These are phyloP conservation scores for Glutinoglossum americanum DNA, from an alignment of 495 filamentous ascomycete species.

Conservation along the genomic window DNA sequence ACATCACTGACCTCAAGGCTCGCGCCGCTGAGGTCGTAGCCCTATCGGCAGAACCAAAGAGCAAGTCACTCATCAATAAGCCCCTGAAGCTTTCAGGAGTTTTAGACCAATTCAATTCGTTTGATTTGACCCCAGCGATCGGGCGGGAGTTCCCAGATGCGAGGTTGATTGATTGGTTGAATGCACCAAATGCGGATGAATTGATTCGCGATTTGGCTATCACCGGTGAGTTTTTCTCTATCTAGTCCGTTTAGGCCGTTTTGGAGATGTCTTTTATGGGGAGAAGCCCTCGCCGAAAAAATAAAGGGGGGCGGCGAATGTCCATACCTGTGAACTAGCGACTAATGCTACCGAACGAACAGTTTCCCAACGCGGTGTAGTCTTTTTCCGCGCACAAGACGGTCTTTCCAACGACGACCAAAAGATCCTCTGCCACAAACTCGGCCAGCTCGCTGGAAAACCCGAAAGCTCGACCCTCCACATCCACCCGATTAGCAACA, in stretches of 20 bases:
- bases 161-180: slow-evolving; percentile 36
- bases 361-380: slow-evolving; percentile 66
- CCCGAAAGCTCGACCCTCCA: slow-evolving; percentile 44
- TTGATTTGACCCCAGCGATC: slow-evolving; percentile 46
- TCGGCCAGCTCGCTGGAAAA: slow-evolving; percentile 46
- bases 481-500: slow-evolving; percentile 50
- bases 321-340: no score
- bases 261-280: no score
- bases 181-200: slow-evolving; percentile 41
- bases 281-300: no score
- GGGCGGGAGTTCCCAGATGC: slow-evolving; percentile 40
- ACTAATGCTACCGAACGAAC: background rate
- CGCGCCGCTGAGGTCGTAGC: background rate
- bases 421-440: slow-evolving; percentile 42
- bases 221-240: slow-evolving; percentile 15
- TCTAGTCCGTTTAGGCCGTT: no score
- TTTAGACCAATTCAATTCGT: slow-evolving; percentile 33
- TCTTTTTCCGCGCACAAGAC: slow-evolving; percentile 63
- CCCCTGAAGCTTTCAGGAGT: slow-evolving; percentile 30
- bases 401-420: slow-evolving; percentile 38
- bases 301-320: no score
- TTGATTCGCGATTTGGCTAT: slow-evolving; percentile 44
- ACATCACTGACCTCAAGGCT: background rate
- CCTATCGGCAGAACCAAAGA: background rate
- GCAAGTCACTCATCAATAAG: background rate